phyloP scores from a whole-genome alignment of 2,329 filamentous ascomycete genomes.

The Colletotrichum sp. region DNA sequence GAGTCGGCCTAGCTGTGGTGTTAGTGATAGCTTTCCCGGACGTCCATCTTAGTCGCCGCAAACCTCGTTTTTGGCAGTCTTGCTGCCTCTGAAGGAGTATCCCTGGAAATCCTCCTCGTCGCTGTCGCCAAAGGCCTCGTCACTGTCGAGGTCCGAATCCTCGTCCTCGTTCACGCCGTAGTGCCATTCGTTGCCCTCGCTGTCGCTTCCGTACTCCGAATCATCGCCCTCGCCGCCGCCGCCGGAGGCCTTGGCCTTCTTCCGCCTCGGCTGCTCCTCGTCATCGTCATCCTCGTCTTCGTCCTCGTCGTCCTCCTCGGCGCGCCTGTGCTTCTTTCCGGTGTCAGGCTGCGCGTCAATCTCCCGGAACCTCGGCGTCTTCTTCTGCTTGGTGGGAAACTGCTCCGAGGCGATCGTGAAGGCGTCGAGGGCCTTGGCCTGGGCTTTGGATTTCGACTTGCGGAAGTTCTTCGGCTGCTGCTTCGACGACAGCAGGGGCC shows the following conservation, averaged over 20 bases:
- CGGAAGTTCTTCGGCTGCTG: conserved; percentile 39
- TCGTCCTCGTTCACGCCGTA: conserved; percentile 69
- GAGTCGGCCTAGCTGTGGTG: conserved; percentile 59
- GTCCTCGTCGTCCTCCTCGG: conserved; percentile 30
- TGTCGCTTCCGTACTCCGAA: conserved; percentile 78
- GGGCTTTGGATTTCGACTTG: conserved; percentile 52
- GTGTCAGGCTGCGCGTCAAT: conserved; percentile 46
- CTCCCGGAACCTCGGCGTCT: conserved; percentile 55
- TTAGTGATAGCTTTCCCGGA: neutral
- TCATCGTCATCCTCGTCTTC: conserved; percentile 56
- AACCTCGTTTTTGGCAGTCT: conserved; percentile 35
- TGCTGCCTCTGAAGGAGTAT: conserved; percentile 62
- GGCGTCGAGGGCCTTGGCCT: conserved; percentile 58
- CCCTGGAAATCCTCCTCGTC: conserved; percentile 86
- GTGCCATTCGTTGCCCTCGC: conserved; percentile 84
- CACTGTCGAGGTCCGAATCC: conserved; percentile 69
- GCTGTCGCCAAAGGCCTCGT: conserved; percentile 86
- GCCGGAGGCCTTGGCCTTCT: conserved; percentile 46
- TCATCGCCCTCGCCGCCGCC: conserved; percentile 56
- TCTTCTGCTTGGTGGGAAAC: conserved; percentile 51
- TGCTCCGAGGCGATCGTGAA: conserved; percentile 62
- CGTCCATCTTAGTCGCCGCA: neutral
- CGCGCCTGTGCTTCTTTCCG: conserved; percentile 22
- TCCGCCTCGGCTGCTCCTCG: conserved; percentile 54
- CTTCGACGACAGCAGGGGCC: conserved; percentile 48